Conservation (phyloP, 148 eudicot species). For the Camellia granthamiana region DNA sequence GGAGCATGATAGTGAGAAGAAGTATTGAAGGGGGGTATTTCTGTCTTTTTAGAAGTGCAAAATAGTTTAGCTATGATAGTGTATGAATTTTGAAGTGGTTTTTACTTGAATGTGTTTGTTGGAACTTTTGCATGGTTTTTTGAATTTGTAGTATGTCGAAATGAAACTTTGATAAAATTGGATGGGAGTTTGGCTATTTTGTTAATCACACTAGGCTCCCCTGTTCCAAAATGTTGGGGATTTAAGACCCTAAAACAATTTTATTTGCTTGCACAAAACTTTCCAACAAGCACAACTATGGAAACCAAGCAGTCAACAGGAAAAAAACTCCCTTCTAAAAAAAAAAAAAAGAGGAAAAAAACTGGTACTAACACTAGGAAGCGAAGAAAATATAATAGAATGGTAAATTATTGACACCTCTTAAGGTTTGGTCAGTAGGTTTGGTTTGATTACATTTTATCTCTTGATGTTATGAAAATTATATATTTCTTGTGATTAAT, state of each 20-base stretch:
- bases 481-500: background rate
- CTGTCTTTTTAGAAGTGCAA: background rate
- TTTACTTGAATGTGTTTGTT: background rate
- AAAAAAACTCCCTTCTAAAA: no score
- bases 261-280: no score
- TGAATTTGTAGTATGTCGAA: background rate
- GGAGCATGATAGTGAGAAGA: slow-evolving; percentile 3
- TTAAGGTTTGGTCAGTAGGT: background rate
- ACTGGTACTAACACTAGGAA: background rate
- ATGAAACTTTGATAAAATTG: background rate
- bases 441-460: background rate
- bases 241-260: background rate
- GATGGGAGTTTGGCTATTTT: background rate
- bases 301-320: background rate
- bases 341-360: no score
- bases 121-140: background rate
- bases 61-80: background rate
- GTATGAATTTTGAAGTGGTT: background rate
- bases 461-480: no score
- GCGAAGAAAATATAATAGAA: background rate
- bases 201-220: background rate
- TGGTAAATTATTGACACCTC: background rate
- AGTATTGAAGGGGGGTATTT: slow-evolving; percentile 7
- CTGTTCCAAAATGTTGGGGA: background rate
- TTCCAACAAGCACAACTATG: no score